Evolutionary conservation across 1,139 yeast genomes (phyloP), one percentile per base, ranked within the genome.

Genomic region (Candida tunisiensis): DNA sequence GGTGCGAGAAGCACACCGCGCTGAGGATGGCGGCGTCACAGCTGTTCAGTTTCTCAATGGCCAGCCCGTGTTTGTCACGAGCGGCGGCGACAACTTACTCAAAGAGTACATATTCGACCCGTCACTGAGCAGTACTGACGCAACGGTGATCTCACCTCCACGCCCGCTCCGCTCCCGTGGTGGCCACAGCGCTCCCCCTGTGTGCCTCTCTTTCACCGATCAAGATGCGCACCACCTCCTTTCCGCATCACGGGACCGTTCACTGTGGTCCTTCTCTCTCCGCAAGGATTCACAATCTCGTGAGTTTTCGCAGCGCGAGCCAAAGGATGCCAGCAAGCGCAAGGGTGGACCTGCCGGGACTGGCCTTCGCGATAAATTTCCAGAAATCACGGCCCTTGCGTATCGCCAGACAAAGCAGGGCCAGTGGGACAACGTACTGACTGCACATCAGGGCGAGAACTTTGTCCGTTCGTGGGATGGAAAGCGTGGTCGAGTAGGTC

Each of bases 241-340:
- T 31, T 79, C 94, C 36, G 93, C 92, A 4, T 80, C 96, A 0
- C 66, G 75, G 39, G 98, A 91, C 53, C 65, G 68, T 38, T 65
- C 93, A 2, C 63, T 88, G 40, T 88, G 98, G 95, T 66, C 71
- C 12, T 88, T 88, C 44, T 85, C 96, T 1, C 59, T 88, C 30
- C 67, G 96, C 41, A 88, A 88, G 48, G 98, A 91, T 51, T 93
- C 96, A 0, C 99, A 91, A 53, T 80, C 93, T 2, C 93, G 80
- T 44, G 93, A 83, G 48, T 58, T 88, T 44, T 83, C 96, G 0
- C 96, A 85, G 53, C 68, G 77, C 40, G 54, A 65, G 18, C 70
- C 69, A 15, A 52, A 53, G 8, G 45, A 60, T 8, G 67, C 69
- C 38, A 72, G 69, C 21, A 64, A 68, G 35, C 62, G 78, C 38